A percentile compares a stretch with the other conserved stretches of the same genome.
Conservation (phyloP, 73 alveolate genomes). For the Halteria grandinella region DNA sequence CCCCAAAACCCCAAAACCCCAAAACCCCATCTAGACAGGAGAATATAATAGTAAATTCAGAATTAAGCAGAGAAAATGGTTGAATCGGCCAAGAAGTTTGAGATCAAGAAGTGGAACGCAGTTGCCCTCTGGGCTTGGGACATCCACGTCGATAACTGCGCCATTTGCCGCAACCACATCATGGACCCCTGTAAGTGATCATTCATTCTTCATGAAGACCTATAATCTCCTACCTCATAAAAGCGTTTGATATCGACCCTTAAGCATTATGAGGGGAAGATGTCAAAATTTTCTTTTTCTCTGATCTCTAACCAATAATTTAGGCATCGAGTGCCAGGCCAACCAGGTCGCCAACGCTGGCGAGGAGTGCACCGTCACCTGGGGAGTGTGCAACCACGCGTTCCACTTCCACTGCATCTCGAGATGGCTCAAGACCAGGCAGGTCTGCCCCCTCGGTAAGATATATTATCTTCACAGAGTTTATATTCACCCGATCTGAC, state of each 20-base stretch:
- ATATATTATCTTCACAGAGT: neutral
- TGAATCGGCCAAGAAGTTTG: slow-evolving; percentile 84
- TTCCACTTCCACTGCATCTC: slow-evolving; percentile 98
- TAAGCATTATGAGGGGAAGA: too few relatives aligned
- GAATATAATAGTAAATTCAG: too few relatives aligned
- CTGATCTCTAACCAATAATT: too few relatives aligned
- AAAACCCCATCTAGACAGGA: too few relatives aligned
- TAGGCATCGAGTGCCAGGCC: slow-evolving; percentile 96
- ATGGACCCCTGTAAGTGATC: slow-evolving; percentile 87
- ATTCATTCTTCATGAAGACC: neutral
- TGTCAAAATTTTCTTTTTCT: too few relatives aligned
- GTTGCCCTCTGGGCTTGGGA: slow-evolving; percentile 97
- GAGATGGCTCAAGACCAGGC: slow-evolving; percentile 97
- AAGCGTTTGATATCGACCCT: too few relatives aligned
- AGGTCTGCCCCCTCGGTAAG: slow-evolving; percentile 91
- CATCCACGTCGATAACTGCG: slow-evolving; percentile 93
- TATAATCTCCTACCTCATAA: too few relatives aligned
- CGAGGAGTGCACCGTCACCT: slow-evolving; percentile 97
- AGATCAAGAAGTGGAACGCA: slow-evolving; percentile 93
- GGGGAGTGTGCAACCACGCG: slow-evolving; percentile 99
- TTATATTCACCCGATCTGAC: neutral
- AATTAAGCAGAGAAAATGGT: too few relatives aligned
- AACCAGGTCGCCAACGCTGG: slow-evolving; percentile 85
- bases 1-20: too few relatives aligned
- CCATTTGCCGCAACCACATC: slow-evolving; percentile 96